phyloP scores from a whole-genome alignment of 139 green algal species.

The Chlorella sp. region DNA sequence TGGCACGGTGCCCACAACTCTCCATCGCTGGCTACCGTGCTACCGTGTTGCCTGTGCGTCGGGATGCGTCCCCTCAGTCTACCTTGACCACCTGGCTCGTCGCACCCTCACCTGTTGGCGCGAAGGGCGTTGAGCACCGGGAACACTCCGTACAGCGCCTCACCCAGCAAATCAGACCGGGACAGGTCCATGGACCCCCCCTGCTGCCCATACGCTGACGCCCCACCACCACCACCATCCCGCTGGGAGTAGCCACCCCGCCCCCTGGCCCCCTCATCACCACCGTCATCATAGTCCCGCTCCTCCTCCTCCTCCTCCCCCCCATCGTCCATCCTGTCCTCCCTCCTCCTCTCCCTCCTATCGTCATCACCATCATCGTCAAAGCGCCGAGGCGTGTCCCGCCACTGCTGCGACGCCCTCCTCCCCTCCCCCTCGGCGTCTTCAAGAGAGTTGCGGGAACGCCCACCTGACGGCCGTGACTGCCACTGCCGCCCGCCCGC shows the following conservation, averaged over 20 bases:
- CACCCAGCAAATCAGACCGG: constrained; percentile 18
- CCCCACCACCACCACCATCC: background rate
- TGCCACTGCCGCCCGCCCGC: no score
- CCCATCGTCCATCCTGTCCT: background rate
- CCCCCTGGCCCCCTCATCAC: background rate
- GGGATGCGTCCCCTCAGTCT: no score
- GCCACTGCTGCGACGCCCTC: no score
- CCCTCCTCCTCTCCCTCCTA: no score
- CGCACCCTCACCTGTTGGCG: constrained; percentile 9
- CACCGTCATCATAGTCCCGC: background rate
- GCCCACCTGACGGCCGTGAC: no score
- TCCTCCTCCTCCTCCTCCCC: background rate
- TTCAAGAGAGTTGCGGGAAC: no score
- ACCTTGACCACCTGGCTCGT: no score
- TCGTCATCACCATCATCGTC: no score
- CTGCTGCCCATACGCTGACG: no score
- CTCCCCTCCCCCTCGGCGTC: no score
- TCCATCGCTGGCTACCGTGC: constrained; percentile 6
- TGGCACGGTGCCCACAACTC: background rate
- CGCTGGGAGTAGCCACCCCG: background rate
- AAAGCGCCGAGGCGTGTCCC: no score
- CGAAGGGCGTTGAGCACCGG: constrained; percentile 65
- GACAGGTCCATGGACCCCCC: background rate
- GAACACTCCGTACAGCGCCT: constrained; percentile 70
- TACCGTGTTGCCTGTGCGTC: no score